A percentile compares a stretch with the other conserved stretches of the same genome.
phyloP scores from a whole-genome alignment of 164 flowering plant genomes.

The Chloranthus sessilifolius region DNA sequence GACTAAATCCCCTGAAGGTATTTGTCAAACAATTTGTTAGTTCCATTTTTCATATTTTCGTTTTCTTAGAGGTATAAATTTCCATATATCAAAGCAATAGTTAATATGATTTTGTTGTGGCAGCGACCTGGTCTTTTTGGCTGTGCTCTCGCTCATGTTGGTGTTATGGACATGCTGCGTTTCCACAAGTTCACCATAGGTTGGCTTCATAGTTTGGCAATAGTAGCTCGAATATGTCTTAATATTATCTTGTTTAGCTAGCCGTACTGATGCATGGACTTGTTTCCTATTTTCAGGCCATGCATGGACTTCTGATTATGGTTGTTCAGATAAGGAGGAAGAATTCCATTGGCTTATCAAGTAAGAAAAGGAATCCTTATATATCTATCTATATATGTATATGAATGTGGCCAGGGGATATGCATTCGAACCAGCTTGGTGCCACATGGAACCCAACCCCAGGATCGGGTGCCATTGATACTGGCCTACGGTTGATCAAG shows the following conservation, averaged over 20 bases:
- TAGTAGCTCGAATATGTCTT: neutral
- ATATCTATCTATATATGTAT: no score
- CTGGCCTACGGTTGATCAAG: no score
- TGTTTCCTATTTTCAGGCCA: constrained; percentile 52
- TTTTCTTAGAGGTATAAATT: neutral
- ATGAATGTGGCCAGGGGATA: no score
- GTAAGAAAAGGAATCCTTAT: constrained; percentile 31
- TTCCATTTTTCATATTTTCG: neutral
- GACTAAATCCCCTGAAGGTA: neutral
- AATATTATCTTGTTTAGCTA: neutral
- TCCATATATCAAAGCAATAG: neutral
- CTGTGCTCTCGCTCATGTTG: constrained; percentile 98
- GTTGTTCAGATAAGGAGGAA: constrained; percentile 93
- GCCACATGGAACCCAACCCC: no score
- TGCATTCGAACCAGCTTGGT: no score
- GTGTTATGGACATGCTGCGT: constrained; percentile 99
- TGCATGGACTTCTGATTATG: constrained; percentile 98
- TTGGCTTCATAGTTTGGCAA: constrained; percentile 20
- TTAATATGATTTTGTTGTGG: constrained; percentile 9
- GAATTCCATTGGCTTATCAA: constrained; percentile 91
- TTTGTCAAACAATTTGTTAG: neutral
- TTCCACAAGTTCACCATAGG: constrained; percentile 98
- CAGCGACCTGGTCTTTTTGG: constrained; percentile 99
- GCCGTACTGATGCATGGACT: constrained; percentile 1
- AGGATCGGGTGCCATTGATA: no score